Evolutionary conservation across 192 early-diverging fungal genomes (phyloP).

Genomic region (Entomortierella beljakovae): DNA sequence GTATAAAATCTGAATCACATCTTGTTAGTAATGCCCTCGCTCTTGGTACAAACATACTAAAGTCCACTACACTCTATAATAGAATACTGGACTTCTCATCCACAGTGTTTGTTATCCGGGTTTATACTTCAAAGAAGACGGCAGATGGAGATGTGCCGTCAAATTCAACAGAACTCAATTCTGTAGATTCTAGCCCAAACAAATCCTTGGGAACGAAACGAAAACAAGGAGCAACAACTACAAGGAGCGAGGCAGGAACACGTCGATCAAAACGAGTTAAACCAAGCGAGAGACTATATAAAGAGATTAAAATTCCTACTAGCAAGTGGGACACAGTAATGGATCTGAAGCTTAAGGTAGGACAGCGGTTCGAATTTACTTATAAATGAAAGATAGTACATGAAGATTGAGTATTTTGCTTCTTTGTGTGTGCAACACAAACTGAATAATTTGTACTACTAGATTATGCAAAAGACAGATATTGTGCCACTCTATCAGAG

Average conservation of each 20-base stretch:
- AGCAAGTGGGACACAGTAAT: constrained; percentile 33
- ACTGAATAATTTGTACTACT: neutral
- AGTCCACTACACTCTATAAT: neutral
- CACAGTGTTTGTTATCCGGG: constrained; percentile 9
- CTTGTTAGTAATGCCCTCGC: neutral
- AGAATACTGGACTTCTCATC: constrained; percentile 29
- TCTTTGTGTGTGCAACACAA: too few species aligned
- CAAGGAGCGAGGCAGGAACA: neutral
- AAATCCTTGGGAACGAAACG: neutral
- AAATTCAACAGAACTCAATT: too few species aligned
- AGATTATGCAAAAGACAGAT: constrained; percentile 42
- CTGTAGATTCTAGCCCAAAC: neutral
- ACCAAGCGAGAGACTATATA: constrained; percentile 12
- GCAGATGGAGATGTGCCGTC: too few species aligned
- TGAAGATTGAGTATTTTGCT: too few species aligned
- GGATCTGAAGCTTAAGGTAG: constrained; percentile 46
- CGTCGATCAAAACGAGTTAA: constrained; percentile 29
- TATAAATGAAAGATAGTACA: neutral
- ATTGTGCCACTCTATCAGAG: constrained; percentile 49
- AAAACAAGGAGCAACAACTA: neutral
- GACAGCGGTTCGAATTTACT: neutral
- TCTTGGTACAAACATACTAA: neutral
- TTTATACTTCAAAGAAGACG: neutral
- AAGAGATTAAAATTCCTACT: constrained; percentile 12
- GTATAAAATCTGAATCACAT: neutral